Conservation (phyloP, 495 filamentous ascomycete genomes). For the Cairneyella variabilis region DNA sequence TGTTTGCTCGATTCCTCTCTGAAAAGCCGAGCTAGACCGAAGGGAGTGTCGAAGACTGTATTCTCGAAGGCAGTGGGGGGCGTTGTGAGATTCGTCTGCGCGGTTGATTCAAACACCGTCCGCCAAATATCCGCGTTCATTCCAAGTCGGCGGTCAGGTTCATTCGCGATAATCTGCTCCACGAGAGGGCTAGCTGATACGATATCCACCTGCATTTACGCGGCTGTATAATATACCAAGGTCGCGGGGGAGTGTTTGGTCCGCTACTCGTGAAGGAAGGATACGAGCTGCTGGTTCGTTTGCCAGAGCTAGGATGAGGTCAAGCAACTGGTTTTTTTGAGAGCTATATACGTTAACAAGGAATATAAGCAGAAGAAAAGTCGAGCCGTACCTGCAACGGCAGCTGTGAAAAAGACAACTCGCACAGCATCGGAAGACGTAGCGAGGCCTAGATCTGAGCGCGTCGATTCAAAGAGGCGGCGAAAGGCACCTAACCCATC, state of each 20-base stretch:
- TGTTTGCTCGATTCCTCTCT: conserved; percentile 28
- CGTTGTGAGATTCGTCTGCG: conserved; percentile 12
- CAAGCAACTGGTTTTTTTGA: conserved; percentile 19
- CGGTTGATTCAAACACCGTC: conserved; percentile 23
- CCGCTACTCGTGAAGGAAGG: conserved; percentile 22
- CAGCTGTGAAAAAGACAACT: conserved; percentile 18
- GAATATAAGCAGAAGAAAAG: conserved; percentile 6
- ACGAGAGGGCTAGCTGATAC: conserved; percentile 23
- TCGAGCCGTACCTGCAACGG: conserved; percentile 4
- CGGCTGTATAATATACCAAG: not conserved
- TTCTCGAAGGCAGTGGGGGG: conserved; percentile 26
- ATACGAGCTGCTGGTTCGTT: conserved; percentile 20
- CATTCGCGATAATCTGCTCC: conserved; percentile 22
- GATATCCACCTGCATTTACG: conserved; percentile 14
- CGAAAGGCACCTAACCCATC: conserved; percentile 15
- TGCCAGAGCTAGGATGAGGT: conserved; percentile 19
- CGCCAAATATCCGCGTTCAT: conserved; percentile 19
- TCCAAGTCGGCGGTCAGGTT: no score
- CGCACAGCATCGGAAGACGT: conserved; percentile 17
- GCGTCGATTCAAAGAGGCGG: conserved; percentile 16
- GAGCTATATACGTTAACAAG: conserved; percentile 19
- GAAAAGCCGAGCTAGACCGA: conserved; percentile 28
- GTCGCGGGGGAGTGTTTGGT: not conserved
- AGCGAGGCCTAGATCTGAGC: conserved; percentile 9
- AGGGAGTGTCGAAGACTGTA: conserved; percentile 27